These are phyloP conservation scores for Wickerhamomyces chambardii DNA, from an alignment of 805 yeast genomes.

Conservation along the genomic window DNA sequence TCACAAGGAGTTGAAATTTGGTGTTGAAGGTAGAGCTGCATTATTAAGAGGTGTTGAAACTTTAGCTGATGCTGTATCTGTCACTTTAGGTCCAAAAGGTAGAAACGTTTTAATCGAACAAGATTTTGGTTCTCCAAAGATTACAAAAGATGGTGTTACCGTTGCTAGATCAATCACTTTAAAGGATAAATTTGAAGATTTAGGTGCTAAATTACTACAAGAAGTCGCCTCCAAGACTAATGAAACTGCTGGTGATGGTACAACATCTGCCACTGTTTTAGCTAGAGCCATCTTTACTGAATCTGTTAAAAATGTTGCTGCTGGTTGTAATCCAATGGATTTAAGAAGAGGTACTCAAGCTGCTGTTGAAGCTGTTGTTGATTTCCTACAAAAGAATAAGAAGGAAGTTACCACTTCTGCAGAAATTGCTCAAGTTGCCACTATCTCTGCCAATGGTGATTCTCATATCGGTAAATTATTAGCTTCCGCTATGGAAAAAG, in stretches of 20 bases:
- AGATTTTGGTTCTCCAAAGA: constrained; percentile 93
- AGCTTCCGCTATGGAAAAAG: constrained; percentile 97
- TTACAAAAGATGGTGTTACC: constrained; percentile 98
- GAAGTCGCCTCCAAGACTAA: constrained; percentile 97
- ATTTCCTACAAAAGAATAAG: constrained; percentile 75
- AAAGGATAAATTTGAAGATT: constrained; percentile 87
- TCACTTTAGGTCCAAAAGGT: constrained; percentile 97
- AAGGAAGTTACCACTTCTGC: constrained; percentile 89
- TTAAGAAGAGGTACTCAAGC: constrained; percentile 95
- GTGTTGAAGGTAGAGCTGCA: constrained; percentile 96
- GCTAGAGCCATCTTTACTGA: constrained; percentile 95
- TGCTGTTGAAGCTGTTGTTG: constrained; percentile 90
- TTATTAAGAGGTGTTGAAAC: constrained; percentile 89
- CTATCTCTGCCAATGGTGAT: constrained; percentile 97
- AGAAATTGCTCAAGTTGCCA: constrained; percentile 97
- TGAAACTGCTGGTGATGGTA: constrained; percentile 98
- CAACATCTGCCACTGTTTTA: constrained; percentile 93
- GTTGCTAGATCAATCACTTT: constrained; percentile 83
- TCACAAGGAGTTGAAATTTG: constrained; percentile 93
- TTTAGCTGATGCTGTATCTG: constrained; percentile 92
- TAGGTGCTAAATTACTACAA: constrained; percentile 92
- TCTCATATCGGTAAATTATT: constrained; percentile 81
- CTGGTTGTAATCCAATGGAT: constrained; percentile 99
- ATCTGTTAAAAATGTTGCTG: constrained; percentile 93
- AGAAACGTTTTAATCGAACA: constrained; percentile 96